Base-by-base conservation (phyloP, 805 yeast genomes). In the Suhomyces canberraensis region DNA sequence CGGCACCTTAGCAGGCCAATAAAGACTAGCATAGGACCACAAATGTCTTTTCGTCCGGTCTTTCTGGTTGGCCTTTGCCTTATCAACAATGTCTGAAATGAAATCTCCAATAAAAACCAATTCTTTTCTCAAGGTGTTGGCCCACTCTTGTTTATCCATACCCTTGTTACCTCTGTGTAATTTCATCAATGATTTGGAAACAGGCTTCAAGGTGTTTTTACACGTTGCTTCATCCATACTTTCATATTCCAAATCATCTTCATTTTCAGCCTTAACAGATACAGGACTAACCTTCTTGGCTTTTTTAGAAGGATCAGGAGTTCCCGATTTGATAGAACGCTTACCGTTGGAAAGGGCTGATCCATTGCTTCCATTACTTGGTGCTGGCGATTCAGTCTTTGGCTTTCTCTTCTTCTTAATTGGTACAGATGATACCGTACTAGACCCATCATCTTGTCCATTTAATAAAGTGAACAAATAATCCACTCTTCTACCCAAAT, bases 401-500 rank as follows among this genome's bases (percentile, higher is more conserved):
- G 42, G 43, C 46, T 47, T 45, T 36, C 51, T 39, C 19, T 40
- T 39, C 35, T 44, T 46, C 41, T 52, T 46, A 35, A 48, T 44
- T 8, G 41, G 29, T 24, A 41, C 46, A 15, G 54, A 35, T 3
- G 26, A 17, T 4, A 26, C 16, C 9, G 27, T 39, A 21, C 32
- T 40, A 21, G 39, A 25, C n/a, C 45, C 53, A 11, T 66, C 72
- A 6, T 64, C 73, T 17, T 74, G 81, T 14, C 81, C 95, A 42
- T 73, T 73, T 47, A 91, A 62, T 8, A 87, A 79, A 2, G 77
- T 61, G 18, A 91, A 73, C 51, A 93, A 69, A 51, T 90, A 91
- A 56, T 95, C 98, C 1, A 87, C 81, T 56, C 99, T 78, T 61
- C 99, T 79, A 8, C 86, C 87, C 34, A 93, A 68, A 61, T 93